A percentile compares a stretch with the other conserved stretches of the same genome.
These are phyloP conservation scores for Spergularia marina DNA, from an alignment of 148 eudicot species.

Conservation along the genomic window DNA sequence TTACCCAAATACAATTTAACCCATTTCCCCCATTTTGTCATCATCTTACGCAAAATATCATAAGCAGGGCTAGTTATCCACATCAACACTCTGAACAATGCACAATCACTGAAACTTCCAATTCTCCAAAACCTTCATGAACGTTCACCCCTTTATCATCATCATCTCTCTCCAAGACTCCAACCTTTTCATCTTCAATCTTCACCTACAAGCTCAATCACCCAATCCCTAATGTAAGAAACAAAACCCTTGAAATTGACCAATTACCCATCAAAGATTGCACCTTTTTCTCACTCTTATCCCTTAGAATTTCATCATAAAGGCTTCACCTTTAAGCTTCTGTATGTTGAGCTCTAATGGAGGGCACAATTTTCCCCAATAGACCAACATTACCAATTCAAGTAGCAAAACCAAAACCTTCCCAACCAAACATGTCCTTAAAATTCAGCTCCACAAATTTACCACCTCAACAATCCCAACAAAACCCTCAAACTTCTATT, in stretches of 20 bases:
- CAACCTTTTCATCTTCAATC: too few species aligned
- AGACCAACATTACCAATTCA: constrained; percentile 60
- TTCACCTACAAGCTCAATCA: background rate
- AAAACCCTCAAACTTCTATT: constrained; percentile 39
- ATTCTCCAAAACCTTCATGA: constrained; percentile 4
- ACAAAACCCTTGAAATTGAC: background rate
- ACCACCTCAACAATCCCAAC: constrained; percentile 30
- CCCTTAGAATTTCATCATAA: background rate
- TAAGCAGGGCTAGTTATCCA: too few species aligned
- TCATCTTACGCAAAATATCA: too few species aligned
- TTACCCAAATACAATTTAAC: too few species aligned
- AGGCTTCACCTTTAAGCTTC: constrained; percentile 10
- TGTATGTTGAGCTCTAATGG: constrained; percentile 44
- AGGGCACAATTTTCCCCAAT: constrained; percentile 59
- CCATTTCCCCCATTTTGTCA: too few species aligned
- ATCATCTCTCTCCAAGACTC: background rate
- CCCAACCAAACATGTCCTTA: constrained; percentile 34
- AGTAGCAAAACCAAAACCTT: constrained; percentile 48
- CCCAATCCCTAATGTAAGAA: background rate
- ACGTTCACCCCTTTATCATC: background rate
- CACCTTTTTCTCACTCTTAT: background rate
- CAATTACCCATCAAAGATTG: background rate
- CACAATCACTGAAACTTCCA: background rate
- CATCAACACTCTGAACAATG: background rate
- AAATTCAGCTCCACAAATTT: constrained; percentile 52